Evolutionary conservation across 148 eudicot genomes (phyloP), one percentile per base, ranked within the genome.

Genomic region (Arbutus unedo): DNA sequence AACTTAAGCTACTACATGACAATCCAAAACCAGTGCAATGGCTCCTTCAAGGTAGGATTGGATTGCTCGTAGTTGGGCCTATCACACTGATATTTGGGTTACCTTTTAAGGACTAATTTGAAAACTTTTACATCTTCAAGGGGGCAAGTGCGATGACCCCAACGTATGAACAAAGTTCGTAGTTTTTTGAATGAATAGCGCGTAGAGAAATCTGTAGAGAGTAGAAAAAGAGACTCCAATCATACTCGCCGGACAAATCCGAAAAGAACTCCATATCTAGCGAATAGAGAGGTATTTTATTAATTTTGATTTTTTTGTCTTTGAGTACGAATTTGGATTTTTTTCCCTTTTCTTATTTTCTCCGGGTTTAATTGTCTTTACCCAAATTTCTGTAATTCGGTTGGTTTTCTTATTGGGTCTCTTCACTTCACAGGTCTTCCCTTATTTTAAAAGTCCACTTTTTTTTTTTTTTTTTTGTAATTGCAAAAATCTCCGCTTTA

Each of bases 321-420:
- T 19, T 59, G 19, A 43, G 55, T 44, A 19, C 44, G 38, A 18
- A 59, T 59, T 59, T 43, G 68, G 44, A n/a, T 78, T 41, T 77
- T 14, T 56, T 59, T 43, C 38, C 38, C 6, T 11, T 38, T 78
- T 59, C 21, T 25, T 16, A 13, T 19, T 51, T 25, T 44, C 62
- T 59, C 47, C 19, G 21, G 41, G 25, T 41, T 18, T 25, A 6
- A 14, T 54, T 50, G 55, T 25, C 14, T 38, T 10, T 19, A 7
- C 43, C 25, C 9, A 5, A 41, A 23, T 76, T 76, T 56, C 23
- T 25, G 44, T 43, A 25, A 4, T 76, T 23, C 45, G 15, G 8
- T 55, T 77, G 79, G 8, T 77, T 77, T 77, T 55, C 66, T 38
- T 38, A 31, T 3, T 31, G 70, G 51, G 51, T 78, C 43, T 56